Base-by-base conservation (phyloP, 768 basidiomycete species). In the Amanita molliuscula region DNA sequence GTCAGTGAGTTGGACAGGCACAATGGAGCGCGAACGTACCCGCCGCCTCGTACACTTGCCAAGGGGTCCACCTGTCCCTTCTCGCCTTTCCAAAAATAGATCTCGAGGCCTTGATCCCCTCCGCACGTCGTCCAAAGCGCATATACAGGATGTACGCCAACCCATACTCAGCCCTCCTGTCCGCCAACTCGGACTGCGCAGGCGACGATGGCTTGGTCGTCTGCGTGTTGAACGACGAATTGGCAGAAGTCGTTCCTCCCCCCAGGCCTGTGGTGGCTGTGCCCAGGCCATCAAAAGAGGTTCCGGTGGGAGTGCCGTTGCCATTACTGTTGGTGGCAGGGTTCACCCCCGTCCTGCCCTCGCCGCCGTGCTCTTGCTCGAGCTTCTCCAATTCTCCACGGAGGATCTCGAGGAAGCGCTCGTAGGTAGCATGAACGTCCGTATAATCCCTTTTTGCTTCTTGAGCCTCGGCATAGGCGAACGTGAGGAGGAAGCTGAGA, bases 31-130 rank as follows among this genome's bases (percentile, higher is more conserved):
- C 44, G 58, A 26, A 62, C 73, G 31, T 54, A 94, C 93, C 93
- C 48, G 89, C 83, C 37, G 93, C 87, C 63, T 98, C 94, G 58
- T 84, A 95, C 0, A 91, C 86, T 59, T 94, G 87, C 96, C 96
- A 98, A 13, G 88, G 75, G 1, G 77, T 77, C 78, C 76, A 88
- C 41, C 74, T 75, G 56, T 76, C 74, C 59, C 81, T 87, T 56
- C 93, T 74, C 9, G 92, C 90, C 64, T 84, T 85, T 16, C 76
- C 78, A 58, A 98, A 98, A 5, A 92, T 68, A 0, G 73, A 70
- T 49, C 94, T 72, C 35, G 86, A 83, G 3, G 83, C 71, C 64
- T 87, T 87, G 57, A 90, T 77, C 16, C 89, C 89, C 70, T 95
- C 90, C 3, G 93, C 82, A 37, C 96, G 75, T 54, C 89, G 71